Conservation (phyloP, 2,329 filamentous ascomycete genomes). For the Teratosphaeria nubilosa region DNA sequence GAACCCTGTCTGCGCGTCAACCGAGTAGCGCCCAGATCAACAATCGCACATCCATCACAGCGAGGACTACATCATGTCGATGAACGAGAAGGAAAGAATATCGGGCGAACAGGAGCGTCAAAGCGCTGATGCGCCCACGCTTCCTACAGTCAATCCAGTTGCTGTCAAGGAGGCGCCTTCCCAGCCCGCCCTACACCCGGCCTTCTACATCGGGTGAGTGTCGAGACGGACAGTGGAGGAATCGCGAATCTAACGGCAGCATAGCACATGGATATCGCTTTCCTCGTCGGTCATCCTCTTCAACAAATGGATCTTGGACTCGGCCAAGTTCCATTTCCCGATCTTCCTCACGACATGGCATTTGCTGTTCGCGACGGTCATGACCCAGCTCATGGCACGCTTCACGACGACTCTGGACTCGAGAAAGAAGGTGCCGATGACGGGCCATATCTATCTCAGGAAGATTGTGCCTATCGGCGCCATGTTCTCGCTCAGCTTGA, state of each 20-base stretch:
- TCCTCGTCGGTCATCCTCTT: constrained; percentile 94
- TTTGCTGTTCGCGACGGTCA: constrained; percentile 80
- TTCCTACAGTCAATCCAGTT: constrained; percentile 73
- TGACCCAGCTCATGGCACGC: constrained; percentile 87
- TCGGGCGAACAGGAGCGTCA: constrained; percentile 64
- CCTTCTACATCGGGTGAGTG: constrained; percentile 67
- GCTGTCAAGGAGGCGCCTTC: constrained; percentile 59
- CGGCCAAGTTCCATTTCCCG: constrained; percentile 61
- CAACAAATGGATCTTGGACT: constrained; percentile 97
- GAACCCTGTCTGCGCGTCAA: background rate
- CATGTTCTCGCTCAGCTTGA: constrained; percentile 92
- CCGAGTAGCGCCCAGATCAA: background rate
- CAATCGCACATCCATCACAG: background rate
- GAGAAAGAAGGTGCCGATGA: constrained; percentile 96
- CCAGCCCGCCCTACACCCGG: constrained; percentile 60
- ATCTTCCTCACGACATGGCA: constrained; percentile 95
- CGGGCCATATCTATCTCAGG: constrained; percentile 79
- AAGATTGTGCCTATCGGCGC: constrained; percentile 90
- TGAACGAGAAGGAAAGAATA: constrained; percentile 70
- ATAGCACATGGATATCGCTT: constrained; percentile 80
- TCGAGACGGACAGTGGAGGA: background rate
- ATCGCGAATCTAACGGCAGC: background rate
- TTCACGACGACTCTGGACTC: constrained; percentile 86
- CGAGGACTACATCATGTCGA: constrained; percentile 22
- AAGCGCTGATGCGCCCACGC: constrained; percentile 44